Base-by-base conservation (phyloP, 805 yeast species). In the Limtongia smithiae region DNA sequence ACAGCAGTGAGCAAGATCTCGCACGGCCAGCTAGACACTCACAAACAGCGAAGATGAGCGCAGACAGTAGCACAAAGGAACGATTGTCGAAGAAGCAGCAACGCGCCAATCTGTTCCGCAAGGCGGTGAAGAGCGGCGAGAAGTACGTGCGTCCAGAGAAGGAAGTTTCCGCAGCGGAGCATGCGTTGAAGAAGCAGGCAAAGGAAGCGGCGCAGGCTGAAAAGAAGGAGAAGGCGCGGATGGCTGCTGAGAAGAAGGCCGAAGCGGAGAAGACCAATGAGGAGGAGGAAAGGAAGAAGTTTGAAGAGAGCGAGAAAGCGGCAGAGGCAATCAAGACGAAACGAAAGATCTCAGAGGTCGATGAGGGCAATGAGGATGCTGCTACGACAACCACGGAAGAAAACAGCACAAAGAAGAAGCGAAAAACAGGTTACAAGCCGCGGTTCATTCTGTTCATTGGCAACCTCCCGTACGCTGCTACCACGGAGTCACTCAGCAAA, bases 371-470 rank as follows among this genome's bases (percentile, higher is more conserved):
- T n/a, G n/a, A n/a, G n/a, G n/a, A n/a, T n/a, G 38, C 22, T 15
- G 21, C 36, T 12, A 21, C 39, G 20, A 21, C 30, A 31, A 27
- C 46, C 31, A 38, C 15, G 32, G 32, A 11, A 28, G 50, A 32
- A 31, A 37, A 21, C 35, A 37, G 24, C 24, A 35, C 21, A 72
- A 63, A 40, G 75, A 68, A 38, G 68, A 74, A 72, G 60, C 83
- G 83, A 2, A 77, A 91, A 27, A 37, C 90, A 2, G 77, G 90
- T 15, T 20, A 11, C 24, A 83, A 83, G 69, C 80, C 75, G 65
- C 73, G 95, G 62, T 90, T 84, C 61, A 77, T 93, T 46, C 69
- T 93, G 28, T 93, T 93, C 68, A 87, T 90, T 7, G 98, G 98
- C 3, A 89, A 90, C 62, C 71, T 93, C 47, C 95, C 97, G 2